phyloP scores from a whole-genome alignment of 805 yeast species.

The Candida tammaniensis region DNA sequence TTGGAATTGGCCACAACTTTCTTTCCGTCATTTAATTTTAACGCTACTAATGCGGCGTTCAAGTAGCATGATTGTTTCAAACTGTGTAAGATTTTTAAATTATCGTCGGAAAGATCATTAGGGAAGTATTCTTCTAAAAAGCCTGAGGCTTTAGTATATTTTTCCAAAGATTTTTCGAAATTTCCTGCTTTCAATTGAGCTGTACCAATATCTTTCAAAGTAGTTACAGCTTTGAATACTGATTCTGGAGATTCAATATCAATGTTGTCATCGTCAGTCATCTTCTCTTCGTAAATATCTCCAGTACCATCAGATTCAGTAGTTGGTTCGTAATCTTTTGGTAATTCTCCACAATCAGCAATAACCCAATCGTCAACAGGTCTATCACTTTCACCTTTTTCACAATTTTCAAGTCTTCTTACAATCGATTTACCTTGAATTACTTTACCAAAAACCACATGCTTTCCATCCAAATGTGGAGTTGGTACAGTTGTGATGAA shows the following conservation, averaged over 20 bases:
- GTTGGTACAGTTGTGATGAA: constrained; percentile 91
- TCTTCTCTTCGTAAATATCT: constrained; percentile 71
- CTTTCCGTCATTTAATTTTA: constrained; percentile 57
- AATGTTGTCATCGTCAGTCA: constrained; percentile 71
- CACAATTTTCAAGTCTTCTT: constrained; percentile 69
- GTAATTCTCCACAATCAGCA: constrained; percentile 74
- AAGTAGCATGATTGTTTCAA: constrained; percentile 63
- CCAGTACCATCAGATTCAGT: constrained; percentile 77
- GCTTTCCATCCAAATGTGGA: constrained; percentile 93
- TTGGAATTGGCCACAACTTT: constrained; percentile 59
- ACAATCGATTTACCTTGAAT: constrained; percentile 76
- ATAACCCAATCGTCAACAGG: constrained; percentile 73
- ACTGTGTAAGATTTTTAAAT: constrained; percentile 46
- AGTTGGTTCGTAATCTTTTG: constrained; percentile 54
- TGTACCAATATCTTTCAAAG: constrained; percentile 77
- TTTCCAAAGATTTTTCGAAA: constrained; percentile 52
- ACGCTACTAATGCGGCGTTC: constrained; percentile 72
- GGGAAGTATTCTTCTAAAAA: constrained; percentile 75
- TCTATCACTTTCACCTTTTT: constrained; percentile 63
- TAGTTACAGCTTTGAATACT: constrained; percentile 62
- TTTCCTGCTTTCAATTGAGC: constrained; percentile 66
- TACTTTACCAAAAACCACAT: constrained; percentile 93
- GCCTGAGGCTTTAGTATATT: constrained; percentile 70
- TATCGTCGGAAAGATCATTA: constrained; percentile 57
- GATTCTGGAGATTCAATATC: constrained; percentile 58